Evolutionary conservation across 208 protist genomes (phyloP), one percentile per base, ranked within the genome.

Genomic region (Acanthamoeba healyi): DNA sequence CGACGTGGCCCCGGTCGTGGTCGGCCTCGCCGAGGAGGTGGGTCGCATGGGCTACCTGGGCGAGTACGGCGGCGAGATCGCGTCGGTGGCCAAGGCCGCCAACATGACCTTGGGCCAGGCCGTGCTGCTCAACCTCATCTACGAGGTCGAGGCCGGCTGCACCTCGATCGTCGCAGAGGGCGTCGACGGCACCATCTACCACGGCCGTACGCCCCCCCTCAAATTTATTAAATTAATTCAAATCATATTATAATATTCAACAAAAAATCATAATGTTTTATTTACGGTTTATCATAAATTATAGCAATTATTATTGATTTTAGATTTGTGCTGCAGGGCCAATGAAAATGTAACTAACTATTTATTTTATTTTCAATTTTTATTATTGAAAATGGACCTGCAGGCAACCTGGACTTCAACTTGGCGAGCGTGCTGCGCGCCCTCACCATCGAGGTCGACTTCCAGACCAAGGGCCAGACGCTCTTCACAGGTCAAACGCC

Each of bases 371-470:
- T 67, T n/a, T 67, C 49, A n/a, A n/a, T 26, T 58, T 19, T 58
- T 58, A 9, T 58, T 58, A 26, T 58, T 22, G n/a, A n/a, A n/a
- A n/a, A n/a, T n/a, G n/a, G n/a, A n/a, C n/a, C n/a, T n/a, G n/a
- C 38, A 84, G 74, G 74, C 15, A 84, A 84, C 19, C 46, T 84
- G 22, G 74, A 84, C 74, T 84, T 84, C 74, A 84, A 84, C n/a
- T 24, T 84, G 74, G 74, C 74, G 17, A 32, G 49, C 26, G 15
- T 94, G 24, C 49, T 95, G 40, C 72, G 81, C 58, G 46, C 42
- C 65, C 36, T 95, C 34, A 95, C 94, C 40, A 95, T 95, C 49
- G 87, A 95, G 61, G 61, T 95, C 38, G 94, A 88, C 42, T 95
- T 95, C 61, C 29, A 86, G 40, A 1, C 82, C 40, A 44, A 82